phyloP scores from a whole-genome alignment of 306 rosid species.

The Prosopis cineraria region DNA sequence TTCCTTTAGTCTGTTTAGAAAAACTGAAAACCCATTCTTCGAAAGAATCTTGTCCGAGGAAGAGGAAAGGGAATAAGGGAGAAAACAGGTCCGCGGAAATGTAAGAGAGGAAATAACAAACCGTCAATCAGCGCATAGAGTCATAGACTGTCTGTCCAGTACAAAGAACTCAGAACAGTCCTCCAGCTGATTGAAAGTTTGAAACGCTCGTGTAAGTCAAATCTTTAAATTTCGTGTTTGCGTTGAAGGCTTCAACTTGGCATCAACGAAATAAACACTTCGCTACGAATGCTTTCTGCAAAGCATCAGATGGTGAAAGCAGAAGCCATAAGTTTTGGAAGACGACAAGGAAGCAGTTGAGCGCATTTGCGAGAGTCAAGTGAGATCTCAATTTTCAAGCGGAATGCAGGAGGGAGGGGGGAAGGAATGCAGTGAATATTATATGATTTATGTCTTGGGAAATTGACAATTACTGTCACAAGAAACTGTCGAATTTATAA shows the following conservation, averaged over 20 bases:
- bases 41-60: not conserved
- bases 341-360: constrained; percentile 10
- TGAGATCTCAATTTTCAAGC: not conserved
- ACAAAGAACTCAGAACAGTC: not conserved
- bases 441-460: too few species aligned
- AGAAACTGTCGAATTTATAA: too few species aligned
- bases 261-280: not conserved
- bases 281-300: not conserved
- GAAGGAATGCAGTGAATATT: too few species aligned
- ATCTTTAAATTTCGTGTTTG: not conserved
- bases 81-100: not conserved
- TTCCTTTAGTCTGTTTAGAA: not conserved
- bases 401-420: not conserved
- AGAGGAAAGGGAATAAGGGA: too few species aligned
- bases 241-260: not conserved
- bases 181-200: not conserved
- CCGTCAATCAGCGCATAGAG: not conserved
- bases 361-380: not conserved
- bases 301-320: not conserved
- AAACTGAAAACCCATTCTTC: not conserved
- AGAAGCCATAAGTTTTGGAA: not conserved
- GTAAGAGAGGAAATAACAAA: constrained; percentile 9
- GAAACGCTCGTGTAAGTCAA: not conserved
- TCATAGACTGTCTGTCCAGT: not conserved
- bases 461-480: too few species aligned